Evolutionary conservation across 83 land plant genomes (phyloP), one percentile per base, ranked within the genome.

Genomic region (Thuja plicata): DNA sequence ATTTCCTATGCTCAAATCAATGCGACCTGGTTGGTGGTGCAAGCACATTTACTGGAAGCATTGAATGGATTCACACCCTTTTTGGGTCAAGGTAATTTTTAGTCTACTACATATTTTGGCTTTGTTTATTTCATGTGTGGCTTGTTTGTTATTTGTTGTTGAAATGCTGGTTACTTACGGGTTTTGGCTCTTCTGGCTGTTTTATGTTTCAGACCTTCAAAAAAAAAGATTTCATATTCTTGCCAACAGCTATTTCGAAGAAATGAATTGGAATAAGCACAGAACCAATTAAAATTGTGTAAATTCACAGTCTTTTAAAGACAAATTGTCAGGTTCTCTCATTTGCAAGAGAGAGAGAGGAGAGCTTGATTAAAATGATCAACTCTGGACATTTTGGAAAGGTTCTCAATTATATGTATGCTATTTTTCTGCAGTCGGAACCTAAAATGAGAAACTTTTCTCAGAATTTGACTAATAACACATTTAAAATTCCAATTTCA

Each of bases 31-130:
- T 85, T 85, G 86, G 86, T 37, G 62, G 60, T 37, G 66, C 60
- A 7, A 85, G 86, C 86, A 85, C 86, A 85, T 85, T 54, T 85
- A 85, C 86, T 85, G 66, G 86, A 84, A 85, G 86, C 86, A 85
- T 54, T 85, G 66, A 54, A 54, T 52, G 86, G 86, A 12, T 54
- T 85, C 66, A 30, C 38, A 54, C 40, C 54, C 66, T 17, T 16
- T 55, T 52, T 52, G 38, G 86, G 40, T 85, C 66, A 85, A 85
- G 86, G 86, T 85, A 54, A 52, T 34, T 48, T 85, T 52, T 8
- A 54, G 9, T 11, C 55, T 45, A 5, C 55, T 3, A 54, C 46
- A 52, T 32, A 5, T 15, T 17, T 85, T 8, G 24, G 19, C 12
- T 54, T 85, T 85, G 38, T 0, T 81, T 2, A 40, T 55, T 85